Evolutionary conservation across 305 asterid genomes (phyloP).

Genomic region (Rubia balearica): DNA sequence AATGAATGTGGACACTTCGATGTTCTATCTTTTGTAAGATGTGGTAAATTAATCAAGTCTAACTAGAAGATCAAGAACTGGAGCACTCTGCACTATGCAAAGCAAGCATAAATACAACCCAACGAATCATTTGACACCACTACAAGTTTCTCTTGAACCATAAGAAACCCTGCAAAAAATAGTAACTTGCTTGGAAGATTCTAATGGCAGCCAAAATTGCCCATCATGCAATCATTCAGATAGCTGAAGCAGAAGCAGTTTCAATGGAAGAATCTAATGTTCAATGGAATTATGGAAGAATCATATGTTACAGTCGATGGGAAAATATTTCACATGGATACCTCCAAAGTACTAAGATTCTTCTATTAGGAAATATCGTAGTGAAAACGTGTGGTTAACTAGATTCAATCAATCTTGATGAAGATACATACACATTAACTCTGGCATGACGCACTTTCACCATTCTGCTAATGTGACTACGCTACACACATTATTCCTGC

Average conservation of each 20-base stretch:
- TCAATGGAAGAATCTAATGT: slow-evolving; percentile 1
- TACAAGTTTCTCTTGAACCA: not conserved
- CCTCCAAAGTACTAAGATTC: slow-evolving; percentile 4
- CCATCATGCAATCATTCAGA: not conserved
- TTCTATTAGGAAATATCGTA: not conserved
- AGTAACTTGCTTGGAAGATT: not conserved
- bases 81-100: not conserved
- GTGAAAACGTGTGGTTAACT: slow-evolving; percentile 48
- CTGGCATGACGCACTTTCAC: slow-evolving; percentile 59
- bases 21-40: not conserved
- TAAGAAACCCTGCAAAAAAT: not conserved
- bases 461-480: slow-evolving; percentile 48
- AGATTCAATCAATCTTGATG: slow-evolving; percentile 57
- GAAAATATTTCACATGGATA: slow-evolving; percentile 4
- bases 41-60: not conserved
- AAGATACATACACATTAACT: slow-evolving; percentile 58
- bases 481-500: slow-evolving; percentile 80
- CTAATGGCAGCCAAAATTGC: not conserved
- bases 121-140: slow-evolving; percentile 3
- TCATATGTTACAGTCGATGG: not conserved
- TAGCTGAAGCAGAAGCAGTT: slow-evolving; percentile 1
- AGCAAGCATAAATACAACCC: not conserved
- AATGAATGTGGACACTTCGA: too few relatives aligned
- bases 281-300: not conserved
- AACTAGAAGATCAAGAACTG: not conserved